Base-by-base conservation (phyloP, 371 early-diverging fungal genomes). In the Aphelidium insulamus region DNA sequence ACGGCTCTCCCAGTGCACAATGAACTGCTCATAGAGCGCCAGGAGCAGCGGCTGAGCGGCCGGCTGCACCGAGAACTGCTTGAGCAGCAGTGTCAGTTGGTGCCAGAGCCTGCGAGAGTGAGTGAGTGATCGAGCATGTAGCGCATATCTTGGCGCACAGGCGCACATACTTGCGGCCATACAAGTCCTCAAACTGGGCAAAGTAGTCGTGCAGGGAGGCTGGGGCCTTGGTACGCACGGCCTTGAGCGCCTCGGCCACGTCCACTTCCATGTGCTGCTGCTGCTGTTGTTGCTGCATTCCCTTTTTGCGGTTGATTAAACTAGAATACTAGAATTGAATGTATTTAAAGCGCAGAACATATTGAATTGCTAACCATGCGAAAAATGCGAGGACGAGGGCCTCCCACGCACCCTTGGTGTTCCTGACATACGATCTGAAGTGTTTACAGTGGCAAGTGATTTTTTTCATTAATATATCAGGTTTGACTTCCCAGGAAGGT, bases 1-100 rank as follows among this genome's bases (percentile, higher is more conserved):
- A 50, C 85, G 74, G 48, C 64, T 66, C 40, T 80, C 77, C 76
- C 78, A 92, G 37, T 90, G 88, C 10, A 64, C 55, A 30, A 95
- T 72, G 57, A 94, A 95, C 41, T 82, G 60, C 28, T 76, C 62
- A 51, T 77, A 92, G 21, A 95, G 43, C 10, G 72, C 62, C 17
- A 86, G 56, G 39, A 83, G 72, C 49, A 58, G 69, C 8, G 77
- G 66, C 28, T 62, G 67, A 10, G 91, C 72, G 22, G 59, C 62
- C n/a, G 84, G 77, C 33, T 70, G 59, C 26, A 55, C 48, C 36
- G 80, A 64, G 45, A 90, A 84, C 23, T 65, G 62, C 37, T 80
- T 60, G 3, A 87, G 55, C 23, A 54, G 50, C 30, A 70, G 36
- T 16, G 94, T 92, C 40, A 95, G 63, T 49, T 95, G 97, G 54